Conservation (phyloP, 2,329 filamentous ascomycete genomes). For the Pseudogymnoascus sp. region DNA sequence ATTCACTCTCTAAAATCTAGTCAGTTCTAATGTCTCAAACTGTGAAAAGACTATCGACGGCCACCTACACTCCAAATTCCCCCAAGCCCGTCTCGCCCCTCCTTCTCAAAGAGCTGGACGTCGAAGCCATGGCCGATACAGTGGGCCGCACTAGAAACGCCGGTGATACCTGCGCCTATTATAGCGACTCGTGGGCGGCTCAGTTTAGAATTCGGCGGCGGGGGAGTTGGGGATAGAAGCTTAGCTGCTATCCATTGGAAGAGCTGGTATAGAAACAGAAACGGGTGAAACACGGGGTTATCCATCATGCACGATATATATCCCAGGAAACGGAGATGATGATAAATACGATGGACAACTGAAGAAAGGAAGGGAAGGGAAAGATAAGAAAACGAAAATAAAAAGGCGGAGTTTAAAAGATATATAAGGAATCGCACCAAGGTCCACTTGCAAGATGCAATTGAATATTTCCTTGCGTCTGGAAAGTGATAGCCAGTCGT, state of each 20-base stretch:
- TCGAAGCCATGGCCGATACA: conserved; percentile 82
- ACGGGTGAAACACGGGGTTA: conserved; percentile 36
- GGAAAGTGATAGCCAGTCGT: not conserved
- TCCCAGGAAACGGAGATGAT: not conserved
- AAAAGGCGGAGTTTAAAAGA: not conserved
- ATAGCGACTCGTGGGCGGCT: conserved; percentile 52
- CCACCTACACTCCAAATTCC: conserved; percentile 68
- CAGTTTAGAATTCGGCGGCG: conserved; percentile 47
- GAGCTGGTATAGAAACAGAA: conserved; percentile 55
- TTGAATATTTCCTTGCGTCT: not conserved
- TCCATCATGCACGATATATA: not conserved
- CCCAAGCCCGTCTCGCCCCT: conserved; percentile 55
- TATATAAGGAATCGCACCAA: not conserved
- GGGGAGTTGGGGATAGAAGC: conserved; percentile 61
- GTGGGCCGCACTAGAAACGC: conserved; percentile 67
- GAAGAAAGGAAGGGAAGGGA: not conserved
- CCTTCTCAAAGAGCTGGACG: conserved; percentile 68
- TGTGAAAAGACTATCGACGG: not conserved
- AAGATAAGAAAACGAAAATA: not conserved
- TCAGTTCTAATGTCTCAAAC: not conserved
- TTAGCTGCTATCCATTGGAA: conserved; percentile 55
- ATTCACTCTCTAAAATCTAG: conserved; percentile 55
- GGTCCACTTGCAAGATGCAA: conserved; percentile 6
- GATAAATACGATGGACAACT: not conserved
- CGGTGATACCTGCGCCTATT: conserved; percentile 60